A percentile compares a stretch with the other conserved stretches of the same genome.
phyloP scores from a whole-genome alignment of 768 basidiomycete species.

The Melanogaster broomeanus region DNA sequence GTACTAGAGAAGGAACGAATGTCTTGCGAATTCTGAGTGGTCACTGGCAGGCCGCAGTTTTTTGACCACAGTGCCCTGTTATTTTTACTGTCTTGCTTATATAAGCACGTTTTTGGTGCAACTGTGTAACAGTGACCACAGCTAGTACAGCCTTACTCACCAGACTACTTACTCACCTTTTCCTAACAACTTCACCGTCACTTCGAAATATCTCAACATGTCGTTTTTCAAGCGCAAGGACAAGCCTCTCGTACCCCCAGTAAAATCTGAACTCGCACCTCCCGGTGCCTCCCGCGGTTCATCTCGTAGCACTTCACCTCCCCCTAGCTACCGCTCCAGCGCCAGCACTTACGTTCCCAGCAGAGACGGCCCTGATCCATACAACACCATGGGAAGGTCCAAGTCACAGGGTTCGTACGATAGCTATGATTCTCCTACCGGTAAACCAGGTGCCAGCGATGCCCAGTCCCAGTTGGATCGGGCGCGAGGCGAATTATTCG shows the following conservation, averaged over 20 bases:
- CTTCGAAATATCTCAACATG: conserved; percentile 15
- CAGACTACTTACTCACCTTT: too few relatives aligned
- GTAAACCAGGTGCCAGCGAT: conserved; percentile 14
- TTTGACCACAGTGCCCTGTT: too few relatives aligned
- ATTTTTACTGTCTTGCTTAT: too few relatives aligned
- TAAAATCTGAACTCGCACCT: conserved; percentile 38
- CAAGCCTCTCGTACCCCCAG: conserved; percentile 67
- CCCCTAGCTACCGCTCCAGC: conserved; percentile 49
- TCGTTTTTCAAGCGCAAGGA: conserved; percentile 64
- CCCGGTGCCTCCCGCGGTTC: conserved; percentile 27
- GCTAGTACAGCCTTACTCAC: too few relatives aligned
- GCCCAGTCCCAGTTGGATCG: conserved; percentile 52
- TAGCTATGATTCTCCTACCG: conserved; percentile 21
- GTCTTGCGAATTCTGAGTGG: too few relatives aligned
- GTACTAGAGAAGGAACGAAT: too few relatives aligned
- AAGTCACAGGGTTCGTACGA: conserved; percentile 26
- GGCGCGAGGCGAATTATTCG: conserved; percentile 74
- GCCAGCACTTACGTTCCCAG: conserved; percentile 68
- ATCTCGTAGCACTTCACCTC: conserved; percentile 38
- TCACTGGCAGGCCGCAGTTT: too few relatives aligned
- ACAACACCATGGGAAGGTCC: conserved; percentile 35
- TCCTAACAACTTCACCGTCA: background rate
- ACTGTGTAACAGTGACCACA: too few relatives aligned
- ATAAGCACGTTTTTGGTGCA: too few relatives aligned
- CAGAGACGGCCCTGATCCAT: conserved; percentile 61